Percentiles rank a stretch among this genome's conserved stretches.
These are phyloP conservation scores for Aquilaria sinensis DNA, from an alignment of 345 rosid species.

Conservation along the genomic window DNA sequence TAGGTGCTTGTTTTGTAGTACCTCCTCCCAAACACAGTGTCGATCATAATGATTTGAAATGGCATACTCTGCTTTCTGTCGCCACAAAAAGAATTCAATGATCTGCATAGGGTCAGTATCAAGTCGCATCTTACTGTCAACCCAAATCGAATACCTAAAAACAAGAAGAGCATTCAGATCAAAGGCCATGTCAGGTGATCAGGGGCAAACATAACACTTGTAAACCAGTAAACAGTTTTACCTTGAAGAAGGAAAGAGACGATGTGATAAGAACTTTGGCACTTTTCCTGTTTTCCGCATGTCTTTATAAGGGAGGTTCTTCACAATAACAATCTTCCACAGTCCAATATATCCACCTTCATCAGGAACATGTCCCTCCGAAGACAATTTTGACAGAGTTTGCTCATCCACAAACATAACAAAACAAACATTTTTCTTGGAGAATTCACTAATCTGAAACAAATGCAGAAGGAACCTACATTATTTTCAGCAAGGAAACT, in stretches of 20 bases:
- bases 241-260: constrained; percentile 94
- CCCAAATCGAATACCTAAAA: constrained; percentile 89
- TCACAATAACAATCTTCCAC: constrained; percentile 79
- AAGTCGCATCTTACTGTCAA: constrained; percentile 94
- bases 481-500: constrained; percentile 8
- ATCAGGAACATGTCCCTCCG: constrained; percentile 74
- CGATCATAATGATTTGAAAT: constrained; percentile 97
- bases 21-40: constrained; percentile 97
- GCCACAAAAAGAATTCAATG: constrained; percentile 83
- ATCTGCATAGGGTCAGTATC: constrained; percentile 70
- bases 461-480: constrained; percentile 11
- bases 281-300: constrained; percentile 91
- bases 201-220: constrained; percentile 10
- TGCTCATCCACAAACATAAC: constrained; percentile 89
- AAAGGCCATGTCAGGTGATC: constrained; percentile 7
- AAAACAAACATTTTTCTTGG: constrained; percentile 75
- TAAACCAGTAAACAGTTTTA: constrained; percentile 27
- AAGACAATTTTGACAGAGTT: constrained; percentile 63
- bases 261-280: constrained; percentile 87
- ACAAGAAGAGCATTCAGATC: constrained; percentile 8
- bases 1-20: constrained; percentile 68
- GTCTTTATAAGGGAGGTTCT: constrained; percentile 67
- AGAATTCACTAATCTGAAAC: constrained; percentile 79
- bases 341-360: constrained; percentile 68
- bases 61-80: constrained; percentile 74